These are phyloP conservation scores for Camelina sativa DNA, from an alignment of 345 rosid species.

Conservation along the genomic window DNA sequence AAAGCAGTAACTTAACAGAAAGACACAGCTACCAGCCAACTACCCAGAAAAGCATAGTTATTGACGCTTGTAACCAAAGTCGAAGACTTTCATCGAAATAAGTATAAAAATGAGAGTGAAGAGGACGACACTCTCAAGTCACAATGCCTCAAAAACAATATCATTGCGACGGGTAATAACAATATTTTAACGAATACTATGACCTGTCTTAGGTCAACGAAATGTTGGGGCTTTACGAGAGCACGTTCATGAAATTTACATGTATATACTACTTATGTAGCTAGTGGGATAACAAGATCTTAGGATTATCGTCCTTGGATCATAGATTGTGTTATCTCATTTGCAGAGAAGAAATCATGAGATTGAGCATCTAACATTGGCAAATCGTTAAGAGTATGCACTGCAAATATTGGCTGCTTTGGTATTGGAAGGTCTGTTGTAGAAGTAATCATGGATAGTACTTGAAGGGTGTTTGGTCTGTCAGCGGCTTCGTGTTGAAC, in stretches of 20 bases:
- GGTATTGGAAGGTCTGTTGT: constrained; percentile 38
- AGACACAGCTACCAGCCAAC: background rate
- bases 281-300: background rate
- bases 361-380: constrained; percentile 23
- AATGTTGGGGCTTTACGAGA: background rate
- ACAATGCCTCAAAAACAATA: background rate
- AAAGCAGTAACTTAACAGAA: too few species aligned
- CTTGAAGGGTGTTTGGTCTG: constrained; percentile 39
- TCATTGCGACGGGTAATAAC: background rate
- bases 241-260: background rate
- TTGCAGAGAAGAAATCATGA: constrained; percentile 13
- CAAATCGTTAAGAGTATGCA: constrained; percentile 24
- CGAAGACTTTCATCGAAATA: background rate
- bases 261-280: background rate
- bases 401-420: constrained; percentile 39
- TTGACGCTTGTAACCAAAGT: constrained; percentile 28
- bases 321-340: constrained; percentile 41
- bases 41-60: background rate
- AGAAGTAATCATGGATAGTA: constrained; percentile 36
- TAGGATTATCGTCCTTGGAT: constrained; percentile 36
- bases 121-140: background rate
- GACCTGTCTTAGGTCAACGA: constrained; percentile 12
- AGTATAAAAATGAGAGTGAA: background rate
- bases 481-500: constrained; percentile 40
- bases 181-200: background rate